These are phyloP conservation scores for Mycena capillaripes DNA, from an alignment of 768 basidiomycete species.

Conservation along the genomic window DNA sequence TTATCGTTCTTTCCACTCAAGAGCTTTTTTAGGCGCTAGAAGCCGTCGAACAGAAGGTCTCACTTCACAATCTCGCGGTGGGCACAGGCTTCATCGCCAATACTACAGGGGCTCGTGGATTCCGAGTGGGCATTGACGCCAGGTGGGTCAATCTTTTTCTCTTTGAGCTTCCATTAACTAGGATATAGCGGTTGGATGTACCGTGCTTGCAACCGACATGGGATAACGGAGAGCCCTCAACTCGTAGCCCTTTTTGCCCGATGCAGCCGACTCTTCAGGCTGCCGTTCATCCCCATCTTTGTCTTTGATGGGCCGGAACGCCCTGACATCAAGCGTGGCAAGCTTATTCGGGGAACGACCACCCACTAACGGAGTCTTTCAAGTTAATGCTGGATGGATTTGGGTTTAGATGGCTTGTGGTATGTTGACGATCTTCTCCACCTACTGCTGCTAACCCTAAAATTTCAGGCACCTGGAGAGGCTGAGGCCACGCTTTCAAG, in stretches of 20 bases:
- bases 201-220: conserved; percentile 44
- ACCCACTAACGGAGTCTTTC: conserved; percentile 41
- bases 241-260: conserved; percentile 58
- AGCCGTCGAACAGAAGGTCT: conserved; percentile 48
- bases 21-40: conserved; percentile 45
- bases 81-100: conserved; percentile 51
- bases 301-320: conserved; percentile 64
- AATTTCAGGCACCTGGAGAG: conserved; percentile 63
- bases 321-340: conserved; percentile 56
- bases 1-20: neutral
- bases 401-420: conserved; percentile 53
- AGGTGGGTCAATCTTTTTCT: conserved; percentile 21
- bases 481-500: conserved; percentile 68
- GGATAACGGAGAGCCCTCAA: conserved; percentile 58
- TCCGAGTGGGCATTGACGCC: conserved; percentile 57
- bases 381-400: conserved; percentile 56
- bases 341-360: conserved; percentile 43
- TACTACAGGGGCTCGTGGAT: conserved; percentile 45
- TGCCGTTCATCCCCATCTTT: conserved; percentile 59
- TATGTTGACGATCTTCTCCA: conserved; percentile 18
- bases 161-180: neutral
- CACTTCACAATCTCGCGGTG: conserved; percentile 49
- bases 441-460: neutral
- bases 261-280: conserved; percentile 51
- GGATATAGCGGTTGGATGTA: conserved; percentile 32